Conservation (phyloP, 257 asterid species). For the Solanum ahanhuiri region DNA sequence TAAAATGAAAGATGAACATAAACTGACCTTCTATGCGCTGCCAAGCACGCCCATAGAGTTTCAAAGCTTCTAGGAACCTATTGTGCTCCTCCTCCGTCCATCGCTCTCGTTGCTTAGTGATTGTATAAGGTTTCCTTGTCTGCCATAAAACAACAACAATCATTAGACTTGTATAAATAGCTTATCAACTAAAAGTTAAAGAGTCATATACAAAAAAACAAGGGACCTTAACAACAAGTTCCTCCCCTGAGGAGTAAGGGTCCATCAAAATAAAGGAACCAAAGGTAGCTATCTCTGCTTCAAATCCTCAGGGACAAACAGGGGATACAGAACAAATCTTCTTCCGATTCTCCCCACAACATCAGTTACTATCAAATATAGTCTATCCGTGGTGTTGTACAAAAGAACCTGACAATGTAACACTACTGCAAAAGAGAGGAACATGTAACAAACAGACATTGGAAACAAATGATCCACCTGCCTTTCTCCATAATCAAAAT, state of each 20-base stretch:
- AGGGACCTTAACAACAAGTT: conserved; percentile 58
- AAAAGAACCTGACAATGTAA: conserved; percentile 39
- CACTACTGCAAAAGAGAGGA: conserved; percentile 63
- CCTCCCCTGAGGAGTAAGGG: conserved; percentile 84
- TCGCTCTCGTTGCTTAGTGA: conserved; percentile 93
- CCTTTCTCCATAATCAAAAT: conserved; percentile 18
- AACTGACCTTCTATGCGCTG: conserved; percentile 90
- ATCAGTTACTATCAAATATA: conserved; percentile 11
- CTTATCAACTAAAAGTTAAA: not conserved
- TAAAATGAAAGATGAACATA: not conserved
- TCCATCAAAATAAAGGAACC: conserved; percentile 51
- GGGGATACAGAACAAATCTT: conserved; percentile 16
- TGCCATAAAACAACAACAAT: conserved; percentile 15
- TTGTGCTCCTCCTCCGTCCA: conserved; percentile 99
- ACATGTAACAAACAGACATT: conserved; percentile 26
- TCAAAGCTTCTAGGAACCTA: conserved; percentile 84
- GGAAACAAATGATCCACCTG: conserved; percentile 21
- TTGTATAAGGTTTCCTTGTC: conserved; percentile 94
- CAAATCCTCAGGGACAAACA: conserved; percentile 27
- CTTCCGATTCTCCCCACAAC: conserved; percentile 31
- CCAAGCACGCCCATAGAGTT: conserved; percentile 98
- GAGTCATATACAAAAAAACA: not conserved
- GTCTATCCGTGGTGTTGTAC: conserved; percentile 33
- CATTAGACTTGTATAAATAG: not conserved
- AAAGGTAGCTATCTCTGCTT: conserved; percentile 26